Conservation (phyloP, 768 basidiomycete genomes). For the Mycena polygramma region DNA sequence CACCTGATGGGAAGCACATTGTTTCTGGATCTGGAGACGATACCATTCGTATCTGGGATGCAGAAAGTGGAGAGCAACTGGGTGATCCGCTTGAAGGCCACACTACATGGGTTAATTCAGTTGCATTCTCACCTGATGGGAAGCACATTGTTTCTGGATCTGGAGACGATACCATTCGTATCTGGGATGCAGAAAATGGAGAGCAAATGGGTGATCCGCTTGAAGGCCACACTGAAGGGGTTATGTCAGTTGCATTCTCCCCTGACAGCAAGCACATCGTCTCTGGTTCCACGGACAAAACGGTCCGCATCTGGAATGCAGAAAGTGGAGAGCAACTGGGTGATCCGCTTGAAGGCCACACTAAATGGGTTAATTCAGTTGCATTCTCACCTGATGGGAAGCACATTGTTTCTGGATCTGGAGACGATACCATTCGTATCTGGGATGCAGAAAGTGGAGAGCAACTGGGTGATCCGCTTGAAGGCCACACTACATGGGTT, state of each 20-base stretch:
- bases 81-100: neutral
- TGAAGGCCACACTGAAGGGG: neutral
- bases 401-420: neutral
- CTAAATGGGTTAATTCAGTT: neutral
- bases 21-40: neutral
- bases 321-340: neutral
- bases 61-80: neutral
- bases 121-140: neutral
- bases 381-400: neutral
- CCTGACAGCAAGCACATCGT: neutral
- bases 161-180: neutral
- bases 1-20: neutral
- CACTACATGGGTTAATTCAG: neutral
- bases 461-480: neutral
- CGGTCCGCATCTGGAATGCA: neutral
- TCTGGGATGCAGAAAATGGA: neutral
- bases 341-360: neutral
- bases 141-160: neutral
- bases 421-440: neutral
- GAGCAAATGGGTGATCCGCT: neutral
- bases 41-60: neutral
- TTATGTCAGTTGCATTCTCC: neutral
- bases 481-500: neutral
- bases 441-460: neutral
- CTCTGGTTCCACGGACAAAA: neutral